A percentile compares a stretch with the other conserved stretches of the same genome.
Evolutionary conservation across 2,329 filamentous ascomycete genomes (phyloP).

Genomic region (Talaromyces piceae): DNA sequence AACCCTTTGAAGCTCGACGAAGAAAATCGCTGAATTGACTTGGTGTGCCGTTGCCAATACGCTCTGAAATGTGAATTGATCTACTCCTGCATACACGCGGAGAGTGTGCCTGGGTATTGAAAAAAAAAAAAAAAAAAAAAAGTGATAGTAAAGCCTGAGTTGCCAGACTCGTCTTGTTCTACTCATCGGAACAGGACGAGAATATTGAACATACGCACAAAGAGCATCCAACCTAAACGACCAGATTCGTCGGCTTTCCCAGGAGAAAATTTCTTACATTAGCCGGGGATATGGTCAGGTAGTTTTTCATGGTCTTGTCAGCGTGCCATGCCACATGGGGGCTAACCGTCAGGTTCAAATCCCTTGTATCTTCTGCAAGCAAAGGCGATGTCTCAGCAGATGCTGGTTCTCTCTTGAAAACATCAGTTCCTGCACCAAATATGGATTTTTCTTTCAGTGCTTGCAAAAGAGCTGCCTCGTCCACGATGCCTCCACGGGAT

Average conservation of each 20-base stretch:
- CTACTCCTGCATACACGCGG: no score
- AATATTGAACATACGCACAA: not conserved
- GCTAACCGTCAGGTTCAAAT: slow-evolving; percentile 45
- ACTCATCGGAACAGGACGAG: no score
- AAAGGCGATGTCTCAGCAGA: slow-evolving; percentile 38
- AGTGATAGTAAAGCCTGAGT: no score
- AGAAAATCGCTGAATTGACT: not conserved
- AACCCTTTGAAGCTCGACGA: slow-evolving; percentile 12
- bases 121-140: no score
- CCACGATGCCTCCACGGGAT: slow-evolving; percentile 44
- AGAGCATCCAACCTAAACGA: slow-evolving; percentile 4
- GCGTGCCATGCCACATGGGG: slow-evolving; percentile 51
- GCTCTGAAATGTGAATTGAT: not conserved
- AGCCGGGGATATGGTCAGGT: slow-evolving; percentile 4
- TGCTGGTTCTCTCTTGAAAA: slow-evolving; percentile 43
- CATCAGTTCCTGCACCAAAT: slow-evolving; percentile 46
- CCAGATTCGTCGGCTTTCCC: slow-evolving; percentile 6
- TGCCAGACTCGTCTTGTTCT: no score
- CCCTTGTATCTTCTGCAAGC: slow-evolving; percentile 35
- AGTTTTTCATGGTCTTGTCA: slow-evolving; percentile 39
- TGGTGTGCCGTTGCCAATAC: not conserved
- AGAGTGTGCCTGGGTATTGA: no score
- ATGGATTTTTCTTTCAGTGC: slow-evolving; percentile 41
- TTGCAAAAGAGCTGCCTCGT: slow-evolving; percentile 42
- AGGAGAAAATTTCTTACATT: slow-evolving; percentile 8